Conservation (phyloP, 306 rosid species). For the Vigna mungo region DNA sequence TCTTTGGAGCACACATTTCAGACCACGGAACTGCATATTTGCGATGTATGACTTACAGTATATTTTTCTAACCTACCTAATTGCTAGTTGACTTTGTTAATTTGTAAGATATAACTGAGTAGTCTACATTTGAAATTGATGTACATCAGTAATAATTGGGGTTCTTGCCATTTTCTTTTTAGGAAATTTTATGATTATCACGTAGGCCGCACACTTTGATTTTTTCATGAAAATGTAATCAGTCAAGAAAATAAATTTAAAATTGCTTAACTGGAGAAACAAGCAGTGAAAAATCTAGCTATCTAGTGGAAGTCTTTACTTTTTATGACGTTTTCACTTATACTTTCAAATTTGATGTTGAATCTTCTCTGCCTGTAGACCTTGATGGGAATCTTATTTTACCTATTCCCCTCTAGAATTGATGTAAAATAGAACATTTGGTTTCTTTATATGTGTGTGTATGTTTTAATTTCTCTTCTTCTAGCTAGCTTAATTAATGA, state of each 20-base stretch:
- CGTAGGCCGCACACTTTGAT: background rate
- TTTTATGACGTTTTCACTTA: background rate
- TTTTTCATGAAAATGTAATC: conserved; percentile 17
- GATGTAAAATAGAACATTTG: conserved; percentile 11
- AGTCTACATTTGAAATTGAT: conserved; percentile 14
- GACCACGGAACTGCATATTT: conserved; percentile 79
- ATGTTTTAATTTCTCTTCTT: background rate
- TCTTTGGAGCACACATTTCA: conserved; percentile 89
- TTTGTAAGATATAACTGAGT: conserved; percentile 2
- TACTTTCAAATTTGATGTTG: background rate
- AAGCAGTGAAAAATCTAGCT: background rate
- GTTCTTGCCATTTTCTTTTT: background rate
- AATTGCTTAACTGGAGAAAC: conserved; percentile 24
- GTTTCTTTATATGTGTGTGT: background rate
- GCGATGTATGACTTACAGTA: conserved; percentile 54
- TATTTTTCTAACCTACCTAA: background rate
- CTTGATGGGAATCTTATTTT: background rate
- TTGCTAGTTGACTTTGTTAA: conserved; percentile 1
- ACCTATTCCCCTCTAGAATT: conserved; percentile 6
- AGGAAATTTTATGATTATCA: conserved; percentile 21
- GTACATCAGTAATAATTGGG: background rate
- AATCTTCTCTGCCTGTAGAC: background rate
- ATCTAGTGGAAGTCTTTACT: background rate
- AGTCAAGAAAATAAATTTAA: conserved; percentile 1
- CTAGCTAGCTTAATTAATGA: conserved; percentile 6